Base-by-base conservation (phyloP, 1,284 basidiomycete species). In the Stereum hirsutum region DNA sequence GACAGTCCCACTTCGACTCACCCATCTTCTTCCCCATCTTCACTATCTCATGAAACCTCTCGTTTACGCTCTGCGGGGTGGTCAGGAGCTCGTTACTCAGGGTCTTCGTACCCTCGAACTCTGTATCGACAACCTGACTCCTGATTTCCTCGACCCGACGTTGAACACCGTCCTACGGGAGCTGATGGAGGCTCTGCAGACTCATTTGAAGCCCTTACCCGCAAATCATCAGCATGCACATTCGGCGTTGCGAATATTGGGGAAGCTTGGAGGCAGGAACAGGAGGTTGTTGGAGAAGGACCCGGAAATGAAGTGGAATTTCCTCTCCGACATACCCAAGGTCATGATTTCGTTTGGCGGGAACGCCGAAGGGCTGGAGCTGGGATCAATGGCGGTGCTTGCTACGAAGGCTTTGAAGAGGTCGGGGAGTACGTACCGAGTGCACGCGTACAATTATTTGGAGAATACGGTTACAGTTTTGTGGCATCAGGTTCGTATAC, bases 101-200 rank as follows among this genome's bases (percentile, higher is more conserved):
- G 96, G 96, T 34, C 70, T 99, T 26, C 81, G 97, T 5, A 99
- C 96, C 0, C 77, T 99, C 46, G 97, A 99, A 63, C 74, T 99
- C n/a, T 99, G 95, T 65, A 97, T 99, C 59, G 97, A 99, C 69
- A 99, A 99, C 57, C 74, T 99, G 20, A 98, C 94, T 0, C 92
- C 94, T 15, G 96, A 99, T 60, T 99, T 99, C 70, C 74, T 99
- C 23, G 96, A 99, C 56, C 97, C 96, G 0, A 96, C 94, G 2
- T 81, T 99, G 57, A 89, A 83, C 49, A 92, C 91, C 0, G 91
- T 97, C 28, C 72, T 96, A 36, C 75, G 92, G 36, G 94, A 99
- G 51, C 74, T 99, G 47, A 98, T 96, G 90, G 86, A 88, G 49
- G 95, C 94, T 0, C 72, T 98, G 19, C 90, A 95, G 61, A 84